These are phyloP conservation scores for Calonectria multiphialidica DNA, from an alignment of 2,329 filamentous ascomycete species.

Conservation along the genomic window DNA sequence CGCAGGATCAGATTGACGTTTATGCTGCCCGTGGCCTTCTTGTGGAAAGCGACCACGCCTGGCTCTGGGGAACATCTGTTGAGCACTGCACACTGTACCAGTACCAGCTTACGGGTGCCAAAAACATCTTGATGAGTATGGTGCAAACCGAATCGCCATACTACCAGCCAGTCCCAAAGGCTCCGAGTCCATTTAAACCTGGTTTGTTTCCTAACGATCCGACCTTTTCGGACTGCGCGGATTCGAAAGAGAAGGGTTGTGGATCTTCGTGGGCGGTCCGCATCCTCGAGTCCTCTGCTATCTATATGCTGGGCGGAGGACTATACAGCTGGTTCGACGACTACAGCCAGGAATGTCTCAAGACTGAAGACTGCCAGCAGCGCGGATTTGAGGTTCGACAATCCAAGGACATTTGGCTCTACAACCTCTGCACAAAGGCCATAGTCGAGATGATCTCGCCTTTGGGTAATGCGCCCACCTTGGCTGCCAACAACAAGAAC, in stretches of 20 bases:
- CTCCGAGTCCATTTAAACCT: slow-evolving; percentile 71
- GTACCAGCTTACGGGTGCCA: slow-evolving; percentile 84
- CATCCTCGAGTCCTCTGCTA: slow-evolving; percentile 73
- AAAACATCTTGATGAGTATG: slow-evolving; percentile 83
- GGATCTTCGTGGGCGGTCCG: slow-evolving; percentile 84
- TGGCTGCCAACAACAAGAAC: slow-evolving; percentile 73
- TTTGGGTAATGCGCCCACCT: slow-evolving; percentile 65
- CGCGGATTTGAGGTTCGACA: slow-evolving; percentile 79
- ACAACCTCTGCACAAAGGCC: slow-evolving; percentile 80
- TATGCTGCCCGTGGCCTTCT: slow-evolving; percentile 89
- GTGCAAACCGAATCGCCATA: slow-evolving; percentile 94
- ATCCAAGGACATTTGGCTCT: slow-evolving; percentile 74
- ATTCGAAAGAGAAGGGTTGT: slow-evolving; percentile 65
- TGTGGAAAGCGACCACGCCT: slow-evolving; percentile 79
- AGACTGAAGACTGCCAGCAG: slow-evolving; percentile 74
- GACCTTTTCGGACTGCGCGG: slow-evolving; percentile 63
- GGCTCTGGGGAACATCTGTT: slow-evolving; percentile 81
- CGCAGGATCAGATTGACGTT: slow-evolving; percentile 80
- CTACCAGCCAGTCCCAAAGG: slow-evolving; percentile 85
- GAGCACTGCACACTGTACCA: slow-evolving; percentile 80
- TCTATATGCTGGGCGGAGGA: slow-evolving; percentile 79
- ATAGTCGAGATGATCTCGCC: slow-evolving; percentile 77
- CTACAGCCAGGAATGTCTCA: slow-evolving; percentile 79
- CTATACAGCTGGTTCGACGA: slow-evolving; percentile 89
- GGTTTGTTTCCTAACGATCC: slow-evolving; percentile 75